Base-by-base conservation (phyloP, 1,139 yeast genomes). In the Debaryomyces psychrophilus region DNA sequence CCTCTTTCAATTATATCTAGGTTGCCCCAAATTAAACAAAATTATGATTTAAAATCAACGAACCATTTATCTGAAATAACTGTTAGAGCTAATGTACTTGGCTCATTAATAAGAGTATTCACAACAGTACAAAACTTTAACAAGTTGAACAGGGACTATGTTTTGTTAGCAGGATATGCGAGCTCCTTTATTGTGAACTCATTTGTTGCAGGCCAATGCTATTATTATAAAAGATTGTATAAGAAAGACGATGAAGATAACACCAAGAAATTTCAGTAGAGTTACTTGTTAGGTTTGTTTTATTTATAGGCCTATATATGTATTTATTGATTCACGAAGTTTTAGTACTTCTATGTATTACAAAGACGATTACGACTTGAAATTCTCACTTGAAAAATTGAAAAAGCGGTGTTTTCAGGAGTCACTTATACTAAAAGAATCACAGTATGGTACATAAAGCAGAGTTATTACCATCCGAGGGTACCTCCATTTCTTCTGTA, bases 401-500 rank as follows among this genome's bases (percentile, higher is more conserved):
- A 20, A 29, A 31, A 5, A 8, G 15, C 11, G 20, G 25, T 27
- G 2, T 9, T n/a, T 14, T 8, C 12, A 8, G 9, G 14, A 18
- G 11, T 14, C 29, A 17, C 34, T 8, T 11, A 22, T 20, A 3
- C 15, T 33, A 35, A 31, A 26, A 41, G 25, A 12, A 11, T 17
- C 11, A 28, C 23, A 31, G n/a, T 23, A 75, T 74, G 79, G 69
- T 67, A 38, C 95, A 87, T 61, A 69, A 71, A 37, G 93, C 95
- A n/a, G 83, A 84, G 60, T 87, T 76, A 60, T 70, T 86, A 47
- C 79, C 81, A 17, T 67, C 73, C 1, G 70, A 77, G 22, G 82
- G 81, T 26, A 80, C 93, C 1, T 73, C 77, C 36, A 81, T 88
- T 51, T 77, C 90, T n/a, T 87, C 96, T 5, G 73, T 93, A 40